phyloP scores from a whole-genome alignment of 371 early-diverging fungal species.

The Actinomortierella ambigua region DNA sequence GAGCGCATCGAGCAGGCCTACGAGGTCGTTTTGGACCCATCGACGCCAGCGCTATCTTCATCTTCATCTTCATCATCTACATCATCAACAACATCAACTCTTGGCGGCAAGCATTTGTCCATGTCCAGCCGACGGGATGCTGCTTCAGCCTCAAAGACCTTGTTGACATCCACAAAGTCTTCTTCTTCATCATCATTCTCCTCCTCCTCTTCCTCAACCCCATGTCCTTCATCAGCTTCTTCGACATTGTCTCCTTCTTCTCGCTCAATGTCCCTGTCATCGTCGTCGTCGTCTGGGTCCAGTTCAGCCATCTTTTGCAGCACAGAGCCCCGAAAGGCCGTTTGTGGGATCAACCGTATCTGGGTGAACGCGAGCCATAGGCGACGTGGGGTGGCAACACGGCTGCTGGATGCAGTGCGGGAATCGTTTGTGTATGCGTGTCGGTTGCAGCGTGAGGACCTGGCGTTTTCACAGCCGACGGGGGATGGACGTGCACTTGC shows the following conservation, averaged over 20 bases:
- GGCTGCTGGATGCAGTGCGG: slow-evolving; percentile 51
- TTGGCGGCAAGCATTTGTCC: neutral
- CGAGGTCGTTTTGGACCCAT: slow-evolving; percentile 12
- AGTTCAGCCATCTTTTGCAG: slow-evolving; percentile 47
- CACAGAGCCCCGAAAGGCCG: slow-evolving; percentile 35
- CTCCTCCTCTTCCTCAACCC: neutral
- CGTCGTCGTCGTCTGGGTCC: neutral
- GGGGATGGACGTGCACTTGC: slow-evolving; percentile 52
- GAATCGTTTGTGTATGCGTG: slow-evolving; percentile 53
- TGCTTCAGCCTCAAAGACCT: neutral
- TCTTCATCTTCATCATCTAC: neutral
- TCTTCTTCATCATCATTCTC: neutral
- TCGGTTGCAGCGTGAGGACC: slow-evolving; percentile 31
- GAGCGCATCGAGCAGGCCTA: slow-evolving; percentile 53
- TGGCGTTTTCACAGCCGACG: slow-evolving; percentile 68
- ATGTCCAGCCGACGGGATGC: neutral
- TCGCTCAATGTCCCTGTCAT: neutral
- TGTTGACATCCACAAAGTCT: neutral
- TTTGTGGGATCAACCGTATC: slow-evolving; percentile 64
- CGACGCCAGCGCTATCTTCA: neutral
- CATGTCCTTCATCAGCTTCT: neutral
- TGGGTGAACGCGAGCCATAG: slow-evolving; percentile 58
- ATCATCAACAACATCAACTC: neutral
- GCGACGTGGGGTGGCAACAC: slow-evolving; percentile 51
- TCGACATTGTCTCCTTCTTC: neutral